These are phyloP conservation scores for Fusarium humuli DNA, from an alignment of 2,329 filamentous ascomycete species.

Conservation along the genomic window DNA sequence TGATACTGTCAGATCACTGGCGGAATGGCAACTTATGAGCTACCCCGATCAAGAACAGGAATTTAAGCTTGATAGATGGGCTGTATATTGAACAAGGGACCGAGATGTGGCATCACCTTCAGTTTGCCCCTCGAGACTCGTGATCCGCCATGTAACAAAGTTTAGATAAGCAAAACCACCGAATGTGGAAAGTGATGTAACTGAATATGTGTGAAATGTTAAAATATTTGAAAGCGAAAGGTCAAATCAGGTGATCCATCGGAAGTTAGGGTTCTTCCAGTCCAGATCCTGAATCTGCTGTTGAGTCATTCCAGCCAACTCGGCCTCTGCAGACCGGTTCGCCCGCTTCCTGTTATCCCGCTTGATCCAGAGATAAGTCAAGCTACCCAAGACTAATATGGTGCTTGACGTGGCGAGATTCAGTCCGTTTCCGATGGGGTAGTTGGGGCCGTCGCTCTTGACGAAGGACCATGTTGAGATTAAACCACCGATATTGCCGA, in stretches of 20 bases:
- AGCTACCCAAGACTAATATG: conserved; percentile 60
- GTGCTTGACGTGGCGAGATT: conserved; percentile 69
- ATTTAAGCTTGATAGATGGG: not conserved
- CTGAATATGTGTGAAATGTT: not conserved
- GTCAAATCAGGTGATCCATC: conserved; percentile 57
- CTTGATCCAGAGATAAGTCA: conserved; percentile 70
- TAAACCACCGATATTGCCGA: conserved; percentile 76
- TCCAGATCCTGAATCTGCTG: conserved; percentile 70
- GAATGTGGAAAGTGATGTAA: not conserved
- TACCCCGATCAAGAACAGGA: not conserved
- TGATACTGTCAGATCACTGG: not conserved
- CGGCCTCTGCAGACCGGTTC: conserved; percentile 49
- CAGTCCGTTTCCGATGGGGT: conserved; percentile 75
- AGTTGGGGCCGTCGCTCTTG: conserved; percentile 71
- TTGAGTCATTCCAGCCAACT: conserved; percentile 64
- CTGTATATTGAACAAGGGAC: not conserved
- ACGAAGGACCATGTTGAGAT: conserved; percentile 74
- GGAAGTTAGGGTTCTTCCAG: conserved; percentile 74
- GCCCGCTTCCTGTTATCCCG: conserved; percentile 64
- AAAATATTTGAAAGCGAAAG: fast-evolving
- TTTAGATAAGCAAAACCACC: not conserved
- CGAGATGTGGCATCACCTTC: not conserved
- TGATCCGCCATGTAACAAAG: not conserved
- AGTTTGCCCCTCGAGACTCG: not conserved
- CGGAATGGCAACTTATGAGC: not conserved